Evolutionary conservation across 805 yeast genomes (phyloP), one percentile per base, ranked within the genome.

Genomic region (Hanseniaspora nectarophila): DNA sequence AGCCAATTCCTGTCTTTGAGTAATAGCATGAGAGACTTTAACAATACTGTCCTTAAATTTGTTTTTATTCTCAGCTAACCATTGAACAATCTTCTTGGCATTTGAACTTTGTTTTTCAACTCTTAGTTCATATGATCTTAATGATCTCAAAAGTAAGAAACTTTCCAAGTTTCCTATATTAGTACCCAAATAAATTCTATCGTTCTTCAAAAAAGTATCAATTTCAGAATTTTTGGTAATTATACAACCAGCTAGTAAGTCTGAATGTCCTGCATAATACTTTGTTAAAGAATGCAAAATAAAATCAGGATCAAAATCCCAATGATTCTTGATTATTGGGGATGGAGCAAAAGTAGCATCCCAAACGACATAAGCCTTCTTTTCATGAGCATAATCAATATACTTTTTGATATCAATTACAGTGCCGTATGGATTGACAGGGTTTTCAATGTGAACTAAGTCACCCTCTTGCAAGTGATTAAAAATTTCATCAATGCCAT

Each of bases 251-350:
- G 95, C 88, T 47, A 89, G 70, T 40, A 88, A 69, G 64, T 89
- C 97, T 6, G 95, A 85, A 67, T 89, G 96, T n/a, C 97, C 97
- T 37, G 95, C 96, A 61, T 87, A 82, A 67, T 82, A 90, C 64
- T 89, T 89, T 0, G 96, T 89, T 1, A 88, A 95, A 1, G 96
- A 86, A 65, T 89, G 96, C 76, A 90, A 70, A n/a, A 90, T 80
- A 57, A 87, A 68, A 65, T 90, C 97, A 29, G 83, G 95, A 45
- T 90, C 95, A 60, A 77, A 82, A 37, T 73, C 73, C 67, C 87
- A 86, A 5, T 95, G 90, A 55, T 86, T 77, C 59, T 79, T 83
- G 54, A 88, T 67, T 16, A 95, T 95, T 13, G 95, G 95, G 20
- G 97, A 95, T 33, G 52, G 52, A 9, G 95, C 97, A 67, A 90